phyloP scores from a whole-genome alignment of 2,329 filamentous ascomycete genomes.

The Penicillium rolfsii region DNA sequence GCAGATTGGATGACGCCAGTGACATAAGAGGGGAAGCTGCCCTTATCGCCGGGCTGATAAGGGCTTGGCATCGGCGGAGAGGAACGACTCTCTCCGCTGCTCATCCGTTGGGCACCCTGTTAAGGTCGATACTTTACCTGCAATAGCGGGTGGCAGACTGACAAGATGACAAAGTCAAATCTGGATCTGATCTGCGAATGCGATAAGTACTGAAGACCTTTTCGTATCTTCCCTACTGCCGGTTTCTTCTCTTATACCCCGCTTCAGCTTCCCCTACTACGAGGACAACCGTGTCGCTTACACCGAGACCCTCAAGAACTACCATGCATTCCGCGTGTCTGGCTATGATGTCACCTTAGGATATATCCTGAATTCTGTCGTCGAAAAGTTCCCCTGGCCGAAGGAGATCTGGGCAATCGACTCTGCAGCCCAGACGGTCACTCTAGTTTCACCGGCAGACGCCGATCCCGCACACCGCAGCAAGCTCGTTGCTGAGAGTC shows the following conservation, averaged over 20 bases:
- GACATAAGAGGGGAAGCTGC: conserved; percentile 30
- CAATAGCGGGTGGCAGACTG: background rate
- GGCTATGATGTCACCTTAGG: conserved; percentile 66
- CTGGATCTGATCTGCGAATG: conserved; percentile 61
- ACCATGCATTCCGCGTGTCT: conserved; percentile 69
- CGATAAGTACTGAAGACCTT: conserved; percentile 50
- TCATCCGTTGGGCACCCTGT: background rate
- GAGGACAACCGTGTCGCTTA: conserved; percentile 62
- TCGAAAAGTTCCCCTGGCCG: conserved; percentile 50
- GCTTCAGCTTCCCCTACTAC: conserved; percentile 74
- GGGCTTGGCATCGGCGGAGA: conserved; percentile 22
- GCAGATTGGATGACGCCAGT: conserved; percentile 22
- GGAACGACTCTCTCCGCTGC: background rate
- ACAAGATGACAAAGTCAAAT: conserved; percentile 48
- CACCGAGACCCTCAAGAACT: conserved; percentile 56
- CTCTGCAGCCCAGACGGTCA: conserved; percentile 62
- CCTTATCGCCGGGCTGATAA: conserved; percentile 32
- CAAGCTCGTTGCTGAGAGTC: conserved; percentile 58
- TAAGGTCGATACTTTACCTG: background rate
- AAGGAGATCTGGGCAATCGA: conserved; percentile 65
- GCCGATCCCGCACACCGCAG: conserved; percentile 67
- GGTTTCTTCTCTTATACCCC: conserved; percentile 20
- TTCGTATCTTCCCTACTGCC: background rate
- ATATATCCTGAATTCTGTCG: conserved; percentile 57
- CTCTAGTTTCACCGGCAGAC: conserved; percentile 59